Base-by-base conservation (phyloP, 192 early-diverging fungal species). In the Podila clonocystis region DNA sequence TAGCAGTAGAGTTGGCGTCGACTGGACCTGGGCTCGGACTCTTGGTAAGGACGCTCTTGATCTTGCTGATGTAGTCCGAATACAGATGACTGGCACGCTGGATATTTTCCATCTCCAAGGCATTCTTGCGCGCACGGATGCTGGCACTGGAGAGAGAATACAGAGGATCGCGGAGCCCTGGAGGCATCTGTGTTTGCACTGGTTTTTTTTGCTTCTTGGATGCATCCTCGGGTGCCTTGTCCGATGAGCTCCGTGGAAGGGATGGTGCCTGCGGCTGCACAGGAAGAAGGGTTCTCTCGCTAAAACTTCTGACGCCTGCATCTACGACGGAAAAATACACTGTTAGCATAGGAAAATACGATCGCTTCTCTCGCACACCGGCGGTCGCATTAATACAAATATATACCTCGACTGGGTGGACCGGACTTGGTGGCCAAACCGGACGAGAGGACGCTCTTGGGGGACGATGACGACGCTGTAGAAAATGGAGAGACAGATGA, bases 101-200 rank as follows among this genome's bases (percentile, higher is more conserved):
- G 36, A 80, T 80, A 34, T 80, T 80, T 19, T 73, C 77, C 62
- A 63, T 80, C 15, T 80, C 77, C 5, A 73, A 67, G 19, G 77
- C 77, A 52, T 80, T 80, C 58, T 73, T 80, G 28, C 77, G 77
- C 1, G 77, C 77, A 3, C 77, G 77, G 49, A 80, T 80, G 29
- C 77, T 80, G 17, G 77, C 77, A 36, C 77, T 80, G 8, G 77
- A 80, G 4, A 80, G 68, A 5, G 77, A 80, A 55, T 80, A 80
- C 8, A 80, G 66, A 5, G 77, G 77, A 48, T 80, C 77, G 52
- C 52, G 52, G 24, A 55, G 52, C 11, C 52, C 52, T 19, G 52
- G 52, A 2, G 59, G 64, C 11, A 19, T 22, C 29, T 67, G 70
- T 7, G 50, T 29, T 33, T 67, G 70, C 17, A 20, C 33, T 62